phyloP scores from a whole-genome alignment of 192 early-diverging fungal species.

The Mortierella hygrophila region DNA sequence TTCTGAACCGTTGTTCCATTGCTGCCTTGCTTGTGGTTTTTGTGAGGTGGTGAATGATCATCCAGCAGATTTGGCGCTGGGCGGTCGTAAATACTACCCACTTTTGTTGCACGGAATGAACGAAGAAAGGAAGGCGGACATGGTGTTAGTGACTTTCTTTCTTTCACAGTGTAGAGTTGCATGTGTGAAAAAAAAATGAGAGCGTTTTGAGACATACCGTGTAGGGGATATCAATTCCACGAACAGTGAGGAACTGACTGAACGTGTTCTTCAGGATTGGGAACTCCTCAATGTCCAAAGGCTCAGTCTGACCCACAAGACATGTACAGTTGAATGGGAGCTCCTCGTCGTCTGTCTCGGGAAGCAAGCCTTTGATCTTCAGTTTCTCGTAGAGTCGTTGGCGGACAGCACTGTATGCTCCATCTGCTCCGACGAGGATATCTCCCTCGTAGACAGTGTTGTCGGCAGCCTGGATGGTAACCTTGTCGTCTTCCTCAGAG shows the following conservation, averaged over 20 bases:
- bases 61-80: not conserved
- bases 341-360: not conserved
- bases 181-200: no score
- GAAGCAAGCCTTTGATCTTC: not conserved
- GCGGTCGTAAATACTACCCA: not conserved
- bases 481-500: not conserved
- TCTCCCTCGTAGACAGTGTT: constrained; percentile 12
- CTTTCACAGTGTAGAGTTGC: no score
- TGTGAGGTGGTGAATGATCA: not conserved
- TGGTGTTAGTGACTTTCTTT: not conserved
- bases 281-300: not conserved
- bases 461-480: not conserved
- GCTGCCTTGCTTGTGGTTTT: not conserved
- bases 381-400: constrained; percentile 9
- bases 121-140: not conserved
- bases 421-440: constrained; percentile 20
- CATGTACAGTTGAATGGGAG: not conserved
- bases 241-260: not conserved
- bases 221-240: not conserved
- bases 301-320: not conserved
- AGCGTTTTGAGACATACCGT: not conserved
- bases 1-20: not conserved
- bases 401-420: constrained; percentile 10
- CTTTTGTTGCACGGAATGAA: not conserved
- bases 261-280: not conserved